phyloP scores from a whole-genome alignment of 2,329 filamentous ascomycete genomes.

The Colletotrichum eleusines region DNA sequence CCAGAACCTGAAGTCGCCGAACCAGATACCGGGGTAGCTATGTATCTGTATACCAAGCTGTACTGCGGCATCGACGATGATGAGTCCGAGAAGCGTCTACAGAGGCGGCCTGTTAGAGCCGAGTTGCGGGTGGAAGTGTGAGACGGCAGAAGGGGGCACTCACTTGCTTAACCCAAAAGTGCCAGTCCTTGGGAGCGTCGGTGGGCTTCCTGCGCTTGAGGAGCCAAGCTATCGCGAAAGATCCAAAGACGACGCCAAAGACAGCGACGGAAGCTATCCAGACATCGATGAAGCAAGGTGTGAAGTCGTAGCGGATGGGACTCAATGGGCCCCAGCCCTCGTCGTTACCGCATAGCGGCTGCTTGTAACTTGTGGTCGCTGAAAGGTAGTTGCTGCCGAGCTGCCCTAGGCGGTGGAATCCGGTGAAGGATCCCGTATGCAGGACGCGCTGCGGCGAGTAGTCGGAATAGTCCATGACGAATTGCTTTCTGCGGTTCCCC shows the following conservation, averaged over 20 bases:
- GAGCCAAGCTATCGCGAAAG: conserved; percentile 83
- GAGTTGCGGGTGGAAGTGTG: no score
- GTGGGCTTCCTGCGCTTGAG: conserved; percentile 74
- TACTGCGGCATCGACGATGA: conserved; percentile 75
- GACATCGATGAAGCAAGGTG: conserved; percentile 95
- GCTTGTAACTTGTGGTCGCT: conserved; percentile 61
- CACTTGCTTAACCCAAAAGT: conserved; percentile 94
- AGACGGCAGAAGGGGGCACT: conserved; percentile 45
- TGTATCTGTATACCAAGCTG: conserved; percentile 84
- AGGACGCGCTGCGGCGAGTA: conserved; percentile 61
- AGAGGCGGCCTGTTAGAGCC: conserved; percentile 34
- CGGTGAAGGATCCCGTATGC: conserved; percentile 72
- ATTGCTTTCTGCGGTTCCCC: conserved; percentile 28
- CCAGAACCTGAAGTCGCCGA: conserved; percentile 87
- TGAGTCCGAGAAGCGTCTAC: conserved; percentile 71
- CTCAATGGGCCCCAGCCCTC: conserved; percentile 98
- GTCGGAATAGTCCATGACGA: conserved; percentile 39
- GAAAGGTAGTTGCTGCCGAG: conserved; percentile 72
- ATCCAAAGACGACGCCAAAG: conserved; percentile 83
- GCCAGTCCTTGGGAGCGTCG: conserved; percentile 83
- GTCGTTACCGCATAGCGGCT: conserved; percentile 86
- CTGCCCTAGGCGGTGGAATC: conserved; percentile 63
- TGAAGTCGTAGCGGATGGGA: conserved; percentile 89
- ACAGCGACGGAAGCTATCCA: conserved; percentile 83
- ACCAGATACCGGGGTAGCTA: conserved; percentile 77